Conservation (phyloP, 164 flowering plant genomes). For the Sedum album region DNA sequence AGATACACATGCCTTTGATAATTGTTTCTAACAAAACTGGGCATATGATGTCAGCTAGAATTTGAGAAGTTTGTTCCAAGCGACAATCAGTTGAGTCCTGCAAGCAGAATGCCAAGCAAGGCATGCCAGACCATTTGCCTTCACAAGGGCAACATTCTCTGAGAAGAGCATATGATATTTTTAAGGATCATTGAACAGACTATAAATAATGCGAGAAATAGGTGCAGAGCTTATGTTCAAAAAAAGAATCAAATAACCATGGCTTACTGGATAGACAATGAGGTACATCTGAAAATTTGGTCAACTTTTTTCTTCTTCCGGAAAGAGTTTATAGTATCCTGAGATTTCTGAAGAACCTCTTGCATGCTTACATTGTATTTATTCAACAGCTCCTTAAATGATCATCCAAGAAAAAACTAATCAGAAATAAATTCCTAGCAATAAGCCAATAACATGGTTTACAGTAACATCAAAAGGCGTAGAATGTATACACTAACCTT, state of each 20-base stretch:
- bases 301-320: constrained; percentile 50
- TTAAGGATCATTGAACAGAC: neutral
- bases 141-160: constrained; percentile 61
- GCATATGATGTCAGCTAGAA: constrained; percentile 52
- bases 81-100: constrained; percentile 25
- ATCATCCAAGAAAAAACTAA: constrained; percentile 7
- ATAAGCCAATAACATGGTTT: neutral
- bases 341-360: constrained; percentile 44
- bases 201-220: neutral
- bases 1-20: constrained; percentile 51
- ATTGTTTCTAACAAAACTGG: constrained; percentile 61
- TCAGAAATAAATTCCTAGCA: neutral
- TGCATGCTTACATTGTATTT: constrained; percentile 29
- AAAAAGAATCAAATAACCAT: neutral
- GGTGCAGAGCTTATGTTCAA: neutral
- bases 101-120: constrained; percentile 65
- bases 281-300: constrained; percentile 26
- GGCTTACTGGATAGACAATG: constrained; percentile 48
- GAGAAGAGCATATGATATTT: constrained; percentile 13
- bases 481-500: constrained; percentile 32
- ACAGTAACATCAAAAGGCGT: neutral
- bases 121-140: constrained; percentile 26
- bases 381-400: constrained; percentile 32
- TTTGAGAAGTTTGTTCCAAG: constrained; percentile 35
- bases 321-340: constrained; percentile 28